Conservation (phyloP, 139 green algal genomes). For the Closterium sp. region DNA sequence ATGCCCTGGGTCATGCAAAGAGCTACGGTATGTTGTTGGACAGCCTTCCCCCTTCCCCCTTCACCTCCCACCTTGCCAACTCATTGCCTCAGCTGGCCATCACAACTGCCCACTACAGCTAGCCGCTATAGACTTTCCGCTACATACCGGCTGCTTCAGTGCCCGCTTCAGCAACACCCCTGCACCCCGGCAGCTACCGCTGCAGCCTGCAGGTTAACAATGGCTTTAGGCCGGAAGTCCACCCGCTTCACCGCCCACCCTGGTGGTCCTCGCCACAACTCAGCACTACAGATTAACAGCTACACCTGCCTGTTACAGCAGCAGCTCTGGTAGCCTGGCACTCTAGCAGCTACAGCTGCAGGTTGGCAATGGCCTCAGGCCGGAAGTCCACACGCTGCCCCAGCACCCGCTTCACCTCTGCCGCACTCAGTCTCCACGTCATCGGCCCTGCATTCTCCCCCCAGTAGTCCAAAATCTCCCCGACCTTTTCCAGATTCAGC, state of each 20-base stretch:
- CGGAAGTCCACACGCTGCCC: constrained; percentile 75
- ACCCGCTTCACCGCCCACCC: constrained; percentile 50
- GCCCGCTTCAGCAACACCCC: no score
- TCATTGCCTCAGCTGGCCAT: no score
- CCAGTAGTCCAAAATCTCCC: constrained; percentile 85
- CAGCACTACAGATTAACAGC: no score
- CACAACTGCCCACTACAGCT: not conserved
- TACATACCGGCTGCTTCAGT: no score
- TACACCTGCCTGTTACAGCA: no score
- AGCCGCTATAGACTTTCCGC: not conserved
- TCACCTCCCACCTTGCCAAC: no score
- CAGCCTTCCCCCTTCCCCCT: no score
- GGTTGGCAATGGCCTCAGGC: constrained; percentile 58
- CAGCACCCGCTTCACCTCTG: constrained; percentile 73
- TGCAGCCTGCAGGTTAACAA: constrained; percentile 64
- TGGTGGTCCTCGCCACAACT: no score
- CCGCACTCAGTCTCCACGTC: constrained; percentile 77
- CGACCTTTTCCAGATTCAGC: constrained; percentile 78
- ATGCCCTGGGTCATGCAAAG: no score
- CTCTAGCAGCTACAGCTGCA: constrained; percentile 55
- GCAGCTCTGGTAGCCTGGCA: no score
- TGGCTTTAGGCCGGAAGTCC: constrained; percentile 71
- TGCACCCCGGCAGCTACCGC: constrained; percentile 38
- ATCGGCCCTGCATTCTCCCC: constrained; percentile 66
- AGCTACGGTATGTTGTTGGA: no score